A percentile compares a stretch with the other conserved stretches of the same genome.
phyloP scores from a whole-genome alignment of 2,329 filamentous ascomycete species.

The Venturia carpophila region DNA sequence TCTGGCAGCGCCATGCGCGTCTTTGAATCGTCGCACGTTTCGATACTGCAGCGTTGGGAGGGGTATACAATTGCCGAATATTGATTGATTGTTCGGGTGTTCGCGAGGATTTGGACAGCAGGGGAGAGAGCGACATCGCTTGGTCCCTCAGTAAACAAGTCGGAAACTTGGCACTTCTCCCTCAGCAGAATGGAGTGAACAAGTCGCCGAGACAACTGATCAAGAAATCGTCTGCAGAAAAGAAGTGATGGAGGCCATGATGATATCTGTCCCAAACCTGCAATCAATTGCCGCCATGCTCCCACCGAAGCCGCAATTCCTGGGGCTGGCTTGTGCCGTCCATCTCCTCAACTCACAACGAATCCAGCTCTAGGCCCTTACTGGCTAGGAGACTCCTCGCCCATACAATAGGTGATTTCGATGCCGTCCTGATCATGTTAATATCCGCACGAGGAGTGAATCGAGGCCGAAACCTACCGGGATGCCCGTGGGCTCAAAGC shows the following conservation, averaged over 20 bases:
- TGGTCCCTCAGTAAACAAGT: too few species aligned
- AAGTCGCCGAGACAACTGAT: too few species aligned
- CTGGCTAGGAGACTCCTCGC: constrained; percentile 24
- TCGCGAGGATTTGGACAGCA: too few species aligned
- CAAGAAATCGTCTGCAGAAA: background rate
- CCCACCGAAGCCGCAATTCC: background rate
- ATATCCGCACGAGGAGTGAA: too few species aligned
- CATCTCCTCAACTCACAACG: background rate
- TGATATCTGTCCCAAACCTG: background rate
- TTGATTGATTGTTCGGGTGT: too few species aligned
- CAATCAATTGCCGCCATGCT: background rate
- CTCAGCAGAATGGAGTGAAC: too few species aligned
- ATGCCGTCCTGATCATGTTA: constrained; percentile 48
- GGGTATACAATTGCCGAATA: too few species aligned
- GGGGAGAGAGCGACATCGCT: too few species aligned
- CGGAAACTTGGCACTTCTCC: too few species aligned
- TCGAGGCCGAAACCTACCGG: constrained; percentile 32
- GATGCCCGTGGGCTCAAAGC: constrained; percentile 60
- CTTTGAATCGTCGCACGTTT: too few species aligned
- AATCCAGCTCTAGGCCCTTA: background rate
- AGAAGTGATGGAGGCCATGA: background rate
- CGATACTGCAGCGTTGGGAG: too few species aligned
- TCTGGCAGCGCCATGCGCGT: too few species aligned
- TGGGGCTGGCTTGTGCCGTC: background rate
- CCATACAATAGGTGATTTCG: constrained; percentile 56